Percentiles rank a stretch among this genome's conserved stretches.
These are phyloP conservation scores for Penicillium alfredii DNA, from an alignment of 495 filamentous ascomycete genomes.

Conservation along the genomic window DNA sequence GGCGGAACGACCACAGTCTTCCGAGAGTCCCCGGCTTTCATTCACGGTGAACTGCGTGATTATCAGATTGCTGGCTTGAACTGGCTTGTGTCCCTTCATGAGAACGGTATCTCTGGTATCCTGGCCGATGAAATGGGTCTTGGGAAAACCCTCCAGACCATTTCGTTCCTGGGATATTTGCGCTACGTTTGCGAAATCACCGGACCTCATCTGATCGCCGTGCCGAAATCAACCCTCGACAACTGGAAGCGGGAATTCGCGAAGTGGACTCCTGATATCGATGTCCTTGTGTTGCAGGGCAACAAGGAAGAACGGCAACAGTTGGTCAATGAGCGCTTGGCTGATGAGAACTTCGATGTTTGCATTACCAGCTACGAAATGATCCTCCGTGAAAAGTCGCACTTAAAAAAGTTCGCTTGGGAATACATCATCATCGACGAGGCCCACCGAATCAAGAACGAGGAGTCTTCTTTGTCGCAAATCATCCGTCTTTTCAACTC, in stretches of 20 bases:
- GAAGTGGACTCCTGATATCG: constrained; percentile 91
- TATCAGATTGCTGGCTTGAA: constrained; percentile 94
- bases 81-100: constrained; percentile 97
- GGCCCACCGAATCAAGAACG: constrained; percentile 98
- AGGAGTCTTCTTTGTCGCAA: constrained; percentile 93
- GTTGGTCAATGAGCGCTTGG: constrained; percentile 82
- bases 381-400: constrained; percentile 91
- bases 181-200: constrained; percentile 80
- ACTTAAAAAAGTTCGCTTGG: constrained; percentile 97
- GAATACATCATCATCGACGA: constrained; percentile 99
- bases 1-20: constrained; percentile 84
- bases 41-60: constrained; percentile 86
- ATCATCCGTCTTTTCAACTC: constrained; percentile 98
- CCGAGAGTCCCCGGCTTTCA: constrained; percentile 82
- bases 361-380: constrained; percentile 97
- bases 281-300: constrained; percentile 90
- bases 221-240: constrained; percentile 96
- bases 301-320: constrained; percentile 87
- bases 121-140: constrained; percentile 97
- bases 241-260: constrained; percentile 97
- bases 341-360: constrained; percentile 89
- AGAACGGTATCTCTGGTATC: constrained; percentile 98
- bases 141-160: constrained; percentile 90
- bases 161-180: constrained; percentile 88
- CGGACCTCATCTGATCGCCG: constrained; percentile 89